Base-by-base conservation (phyloP, 2,329 filamentous ascomycete species). In the Neofusicoccum cordaticola region DNA sequence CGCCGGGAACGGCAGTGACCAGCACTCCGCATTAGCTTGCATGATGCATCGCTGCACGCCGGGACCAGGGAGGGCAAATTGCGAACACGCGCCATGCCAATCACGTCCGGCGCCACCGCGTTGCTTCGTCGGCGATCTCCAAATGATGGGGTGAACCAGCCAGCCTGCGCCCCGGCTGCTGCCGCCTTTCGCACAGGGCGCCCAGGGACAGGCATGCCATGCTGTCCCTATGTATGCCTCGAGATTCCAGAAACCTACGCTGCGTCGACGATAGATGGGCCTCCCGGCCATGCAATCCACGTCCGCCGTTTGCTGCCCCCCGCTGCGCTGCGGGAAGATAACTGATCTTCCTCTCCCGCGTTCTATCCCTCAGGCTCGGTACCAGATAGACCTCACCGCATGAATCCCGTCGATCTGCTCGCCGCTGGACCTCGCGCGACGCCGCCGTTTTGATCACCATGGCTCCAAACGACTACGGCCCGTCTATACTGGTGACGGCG, bases 41-140 rank as follows among this genome's bases (percentile, higher is more conserved):
- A 60, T 60, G 27, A 47, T 60, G 56, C 56, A 22, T 35, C 31
- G 31, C 56, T 47, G 56, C 22, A 42, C 53, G n/a, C 39, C 39
- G 27, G 13, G 53, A 45, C 39, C 37, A 42, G 53, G 53, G 39
- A 31, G 27, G 15, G 39, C 56, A 60, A 60, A 47, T 60, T 60
- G 42, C 56, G 42, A 31, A 37, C 42, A 60, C 27, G 56, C 56
- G 50, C 56, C 31, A n/a, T 47, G 42, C 56, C 41, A 60, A 60
- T 60, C 56, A 47, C 8, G 52, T 17, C 35, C 2, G 22, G 37
- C 19, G 52, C 52, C 51, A 17, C 53, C 52, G 27, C 52, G 52
- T 42, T 56, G 52, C 52, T 56, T 42, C 52, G 52, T 56, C 52
- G 52, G 52, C 53, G 53, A 58, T 58, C 56, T 60, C 56, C 56